A percentile compares a stretch with the other conserved stretches of the same genome.
Conservation (phyloP, 2,329 filamentous ascomycete genomes). For the Onygena corvina region DNA sequence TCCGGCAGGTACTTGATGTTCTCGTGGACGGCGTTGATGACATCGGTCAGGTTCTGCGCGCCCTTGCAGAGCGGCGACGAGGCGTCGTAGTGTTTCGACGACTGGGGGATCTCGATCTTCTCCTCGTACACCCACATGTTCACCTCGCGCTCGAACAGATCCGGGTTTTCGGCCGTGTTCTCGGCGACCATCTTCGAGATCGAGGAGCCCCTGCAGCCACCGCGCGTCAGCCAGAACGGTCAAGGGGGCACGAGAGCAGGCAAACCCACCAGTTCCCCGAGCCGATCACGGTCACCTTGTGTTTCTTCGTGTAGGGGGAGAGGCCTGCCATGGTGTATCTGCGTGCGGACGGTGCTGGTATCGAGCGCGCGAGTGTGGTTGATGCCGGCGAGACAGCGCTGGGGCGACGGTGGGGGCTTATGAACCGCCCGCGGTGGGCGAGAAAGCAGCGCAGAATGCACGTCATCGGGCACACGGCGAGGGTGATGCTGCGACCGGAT, state of each 20-base stretch:
- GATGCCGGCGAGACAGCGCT: neutral
- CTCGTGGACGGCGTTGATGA: conserved; percentile 90
- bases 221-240: neutral
- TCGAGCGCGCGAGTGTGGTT: neutral
- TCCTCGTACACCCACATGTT: conserved; percentile 99
- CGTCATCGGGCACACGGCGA: neutral
- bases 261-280: conserved; percentile 82
- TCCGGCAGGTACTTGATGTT: conserved; percentile 97
- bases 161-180: conserved; percentile 64
- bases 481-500: neutral
- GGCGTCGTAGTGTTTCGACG: conserved; percentile 60
- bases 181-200: conserved; percentile 96
- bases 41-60: conserved; percentile 71
- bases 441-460: neutral
- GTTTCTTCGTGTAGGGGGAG: conserved; percentile 52
- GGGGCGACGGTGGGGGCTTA: neutral
- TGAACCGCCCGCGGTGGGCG: neutral
- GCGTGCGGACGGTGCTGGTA: conserved; percentile 3
- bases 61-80: conserved; percentile 46
- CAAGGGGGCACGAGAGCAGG: neutral
- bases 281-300: conserved; percentile 87
- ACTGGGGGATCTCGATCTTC: conserved; percentile 60
- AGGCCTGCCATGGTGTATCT: conserved; percentile 37
- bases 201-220: conserved; percentile 64
- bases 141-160: conserved; percentile 76